phyloP scores from a whole-genome alignment of 2,329 filamentous ascomycete species.

The Colletotrichum plurivorum region DNA sequence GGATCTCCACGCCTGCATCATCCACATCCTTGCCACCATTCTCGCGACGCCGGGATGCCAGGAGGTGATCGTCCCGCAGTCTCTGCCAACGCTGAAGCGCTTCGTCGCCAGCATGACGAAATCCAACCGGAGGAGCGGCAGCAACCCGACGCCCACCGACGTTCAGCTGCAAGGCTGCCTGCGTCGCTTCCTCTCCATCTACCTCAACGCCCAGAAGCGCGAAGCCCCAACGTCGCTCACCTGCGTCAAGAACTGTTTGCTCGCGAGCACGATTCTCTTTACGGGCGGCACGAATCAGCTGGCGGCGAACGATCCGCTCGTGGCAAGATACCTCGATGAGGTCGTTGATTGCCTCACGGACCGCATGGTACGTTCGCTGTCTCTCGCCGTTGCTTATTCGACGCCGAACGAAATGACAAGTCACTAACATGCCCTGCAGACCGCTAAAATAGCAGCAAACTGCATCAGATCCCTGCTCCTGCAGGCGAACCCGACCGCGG shows the following conservation, averaged over 20 bases:
- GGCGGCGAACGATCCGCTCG: slow-evolving; percentile 80
- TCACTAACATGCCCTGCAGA: slow-evolving; percentile 59
- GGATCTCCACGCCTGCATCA: slow-evolving; percentile 94
- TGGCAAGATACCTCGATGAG: slow-evolving; percentile 83
- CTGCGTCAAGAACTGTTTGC: slow-evolving; percentile 92
- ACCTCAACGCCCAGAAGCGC: slow-evolving; percentile 81
- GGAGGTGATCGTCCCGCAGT: slow-evolving; percentile 88
- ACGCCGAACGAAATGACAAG: neutral
- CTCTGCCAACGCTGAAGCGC: slow-evolving; percentile 90
- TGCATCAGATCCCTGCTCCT: slow-evolving; percentile 90
- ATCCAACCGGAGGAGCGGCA: slow-evolving; percentile 52
- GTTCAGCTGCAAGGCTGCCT: slow-evolving; percentile 86
- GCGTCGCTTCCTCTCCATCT: slow-evolving; percentile 85
- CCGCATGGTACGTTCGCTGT: slow-evolving; percentile 75
- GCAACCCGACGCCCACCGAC: slow-evolving; percentile 65
- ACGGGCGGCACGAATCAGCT: slow-evolving; percentile 84
- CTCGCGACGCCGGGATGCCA: slow-evolving; percentile 91
- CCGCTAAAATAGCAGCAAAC: slow-evolving; percentile 89
- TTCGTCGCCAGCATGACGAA: slow-evolving; percentile 84
- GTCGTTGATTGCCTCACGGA: slow-evolving; percentile 87
- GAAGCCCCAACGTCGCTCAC: slow-evolving; percentile 82
- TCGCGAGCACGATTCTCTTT: slow-evolving; percentile 90
- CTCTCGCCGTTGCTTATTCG: slow-evolving; percentile 39
- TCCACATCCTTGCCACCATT: slow-evolving; percentile 96
- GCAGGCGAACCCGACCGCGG: slow-evolving; percentile 70